Conservation (phyloP, 768 basidiomycete species). For the Auricularia auricula-judae region DNA sequence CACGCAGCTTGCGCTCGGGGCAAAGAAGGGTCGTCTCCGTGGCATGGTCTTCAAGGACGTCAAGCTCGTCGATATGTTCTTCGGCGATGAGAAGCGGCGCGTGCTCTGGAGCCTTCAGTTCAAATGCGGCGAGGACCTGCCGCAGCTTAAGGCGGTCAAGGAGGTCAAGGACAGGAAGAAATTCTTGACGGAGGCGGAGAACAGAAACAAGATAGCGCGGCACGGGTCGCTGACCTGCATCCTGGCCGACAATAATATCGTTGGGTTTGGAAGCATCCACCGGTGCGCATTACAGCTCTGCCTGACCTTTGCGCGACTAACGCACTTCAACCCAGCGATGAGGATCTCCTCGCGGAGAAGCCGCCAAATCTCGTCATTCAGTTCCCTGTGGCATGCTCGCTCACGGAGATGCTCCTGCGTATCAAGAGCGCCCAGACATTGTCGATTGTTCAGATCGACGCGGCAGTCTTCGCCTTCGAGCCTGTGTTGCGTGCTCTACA, state of each 20-base stretch:
- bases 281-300: constrained; percentile 6
- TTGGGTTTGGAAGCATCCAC: constrained; percentile 42
- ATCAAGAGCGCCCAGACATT: constrained; percentile 27
- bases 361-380: constrained; percentile 45
- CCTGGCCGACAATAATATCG: constrained; percentile 33
- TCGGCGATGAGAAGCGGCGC: constrained; percentile 4
- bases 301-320: too few species aligned
- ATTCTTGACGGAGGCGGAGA: constrained; percentile 27
- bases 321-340: constrained; percentile 24
- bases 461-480: constrained; percentile 51
- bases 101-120: constrained; percentile 24
- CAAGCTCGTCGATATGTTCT: constrained; percentile 24
- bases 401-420: constrained; percentile 25
- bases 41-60: constrained; percentile 30
- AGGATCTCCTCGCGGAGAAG: constrained; percentile 34
- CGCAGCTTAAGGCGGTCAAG: constrained; percentile 13
- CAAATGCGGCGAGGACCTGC: constrained; percentile 21
- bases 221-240: constrained; percentile 48
- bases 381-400: constrained; percentile 29
- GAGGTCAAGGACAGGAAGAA: constrained; percentile 26
- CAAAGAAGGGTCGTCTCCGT: constrained; percentile 27
- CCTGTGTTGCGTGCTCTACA: constrained; percentile 51
- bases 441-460: constrained; percentile 46
- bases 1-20: constrained; percentile 23
- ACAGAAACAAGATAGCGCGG: constrained; percentile 24